A percentile compares a stretch with the other conserved stretches of the same genome.
phyloP scores from a whole-genome alignment of 805 yeast genomes.

The Clavispora santaluciae region DNA sequence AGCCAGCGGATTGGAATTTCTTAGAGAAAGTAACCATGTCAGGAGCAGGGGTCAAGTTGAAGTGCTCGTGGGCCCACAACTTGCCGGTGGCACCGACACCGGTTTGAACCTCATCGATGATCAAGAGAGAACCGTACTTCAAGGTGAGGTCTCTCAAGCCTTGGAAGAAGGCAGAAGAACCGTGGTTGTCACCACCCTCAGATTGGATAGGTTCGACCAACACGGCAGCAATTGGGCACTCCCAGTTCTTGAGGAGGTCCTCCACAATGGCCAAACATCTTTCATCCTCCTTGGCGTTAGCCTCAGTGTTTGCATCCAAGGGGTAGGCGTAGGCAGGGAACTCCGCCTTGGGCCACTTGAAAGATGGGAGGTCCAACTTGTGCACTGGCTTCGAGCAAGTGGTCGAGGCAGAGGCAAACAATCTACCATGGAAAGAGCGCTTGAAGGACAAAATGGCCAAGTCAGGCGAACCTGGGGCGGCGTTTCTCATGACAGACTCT shows the following conservation, averaged over 20 bases:
- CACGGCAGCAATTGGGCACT: constrained; percentile 78
- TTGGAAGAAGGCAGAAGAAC: constrained; percentile 72
- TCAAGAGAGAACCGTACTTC: constrained; percentile 65
- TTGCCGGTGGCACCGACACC: constrained; percentile 86
- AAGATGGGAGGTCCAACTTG: constrained; percentile 87
- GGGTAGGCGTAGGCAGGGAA: constrained; percentile 87
- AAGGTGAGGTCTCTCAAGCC: constrained; percentile 72
- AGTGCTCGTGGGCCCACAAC: constrained; percentile 88
- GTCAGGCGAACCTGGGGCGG: constrained; percentile 85
- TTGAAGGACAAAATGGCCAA: constrained; percentile 81
- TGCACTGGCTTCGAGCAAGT: constrained; percentile 95
- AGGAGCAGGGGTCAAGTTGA: constrained; percentile 68
- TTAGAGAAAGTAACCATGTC: constrained; percentile 84
- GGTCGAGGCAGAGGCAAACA: constrained; percentile 85
- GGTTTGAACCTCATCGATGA: constrained; percentile 85
- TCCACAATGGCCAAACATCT: constrained; percentile 78
- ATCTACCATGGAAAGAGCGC: constrained; percentile 90
- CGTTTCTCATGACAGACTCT: constrained; percentile 69
- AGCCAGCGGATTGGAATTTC: constrained; percentile 88
- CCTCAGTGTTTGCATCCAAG: constrained; percentile 57
- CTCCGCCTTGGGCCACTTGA: constrained; percentile 96
- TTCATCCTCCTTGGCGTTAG: constrained; percentile 72
- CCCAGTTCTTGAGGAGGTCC: constrained; percentile 60
- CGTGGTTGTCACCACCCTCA: constrained; percentile 92
- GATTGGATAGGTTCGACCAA: constrained; percentile 89